Conservation (phyloP, 2,329 filamentous ascomycete species). For the Hypoxylon sp. region DNA sequence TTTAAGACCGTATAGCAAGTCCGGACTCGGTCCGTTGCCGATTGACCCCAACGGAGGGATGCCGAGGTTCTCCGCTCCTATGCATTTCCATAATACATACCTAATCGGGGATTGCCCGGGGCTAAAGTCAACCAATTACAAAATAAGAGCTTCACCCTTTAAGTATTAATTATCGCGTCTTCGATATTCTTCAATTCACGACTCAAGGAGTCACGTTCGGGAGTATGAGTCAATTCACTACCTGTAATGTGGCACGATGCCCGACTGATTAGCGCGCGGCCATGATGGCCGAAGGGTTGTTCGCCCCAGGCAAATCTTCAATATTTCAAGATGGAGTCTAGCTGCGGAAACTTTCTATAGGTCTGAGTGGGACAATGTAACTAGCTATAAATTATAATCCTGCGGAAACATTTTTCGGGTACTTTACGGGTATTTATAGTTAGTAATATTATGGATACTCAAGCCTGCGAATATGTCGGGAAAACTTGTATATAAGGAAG, state of each 20-base stretch:
- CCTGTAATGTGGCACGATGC: background rate
- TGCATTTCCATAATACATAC: background rate
- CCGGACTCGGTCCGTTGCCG: slow-evolving; percentile 33
- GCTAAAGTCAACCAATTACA: slow-evolving; percentile 1
- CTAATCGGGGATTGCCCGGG: slow-evolving; percentile 8
- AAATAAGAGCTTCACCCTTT: background rate
- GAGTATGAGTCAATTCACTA: background rate
- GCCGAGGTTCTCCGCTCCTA: slow-evolving; percentile 36
- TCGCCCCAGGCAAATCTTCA: background rate
- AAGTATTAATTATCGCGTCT: background rate
- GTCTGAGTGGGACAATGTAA: background rate
- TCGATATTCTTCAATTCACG: background rate
- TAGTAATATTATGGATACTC: background rate
- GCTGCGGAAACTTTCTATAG: slow-evolving; percentile 5
- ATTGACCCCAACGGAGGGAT: slow-evolving; percentile 23
- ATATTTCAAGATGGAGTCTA: background rate
- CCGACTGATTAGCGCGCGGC: background rate
- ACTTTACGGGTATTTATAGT: slow-evolving; percentile 2
- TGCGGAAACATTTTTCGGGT: slow-evolving; percentile 10
- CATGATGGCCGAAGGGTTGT: background rate
- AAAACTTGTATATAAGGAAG: background rate
- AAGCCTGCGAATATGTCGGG: background rate
- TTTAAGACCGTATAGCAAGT: background rate
- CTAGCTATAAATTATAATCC: background rate
- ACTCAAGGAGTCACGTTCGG: background rate